A percentile compares a stretch with the other conserved stretches of the same genome.
These are phyloP conservation scores for maize (Zea mays) DNA, from an alignment of 176 grass and related monocot species.

Conservation along the genomic window DNA sequence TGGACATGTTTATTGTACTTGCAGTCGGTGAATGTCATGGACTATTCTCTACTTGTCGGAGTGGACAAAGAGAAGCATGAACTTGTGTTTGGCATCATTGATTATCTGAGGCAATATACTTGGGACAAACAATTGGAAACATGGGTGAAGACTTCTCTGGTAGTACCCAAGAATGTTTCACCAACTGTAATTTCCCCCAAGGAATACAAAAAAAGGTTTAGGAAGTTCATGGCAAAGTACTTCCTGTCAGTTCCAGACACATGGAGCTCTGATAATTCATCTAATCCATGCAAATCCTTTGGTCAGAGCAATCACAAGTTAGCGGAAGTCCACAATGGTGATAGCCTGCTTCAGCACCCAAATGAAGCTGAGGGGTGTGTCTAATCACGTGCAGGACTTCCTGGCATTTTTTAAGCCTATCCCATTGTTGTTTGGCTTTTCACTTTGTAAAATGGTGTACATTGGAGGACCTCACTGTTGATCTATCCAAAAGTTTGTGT, in stretches of 20 bases:
- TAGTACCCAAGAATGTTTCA: slow-evolving; percentile 75
- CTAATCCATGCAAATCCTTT: slow-evolving; percentile 51
- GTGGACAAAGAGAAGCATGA: slow-evolving; percentile 25
- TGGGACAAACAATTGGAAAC: slow-evolving; percentile 98
- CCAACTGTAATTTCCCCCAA: slow-evolving; percentile 82
- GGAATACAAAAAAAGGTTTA: slow-evolving; percentile 20
- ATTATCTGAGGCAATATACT: slow-evolving; percentile 88
- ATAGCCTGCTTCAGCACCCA: slow-evolving; percentile 42
- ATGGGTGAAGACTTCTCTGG: slow-evolving; percentile 83
- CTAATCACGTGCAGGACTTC: slow-evolving; percentile 27
- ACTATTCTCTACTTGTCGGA: slow-evolving; percentile 87
- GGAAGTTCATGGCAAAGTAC: slow-evolving; percentile 81
- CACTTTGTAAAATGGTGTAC: slow-evolving; percentile 56
- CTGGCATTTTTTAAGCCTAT: slow-evolving; percentile 32
- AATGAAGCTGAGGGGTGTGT: slow-evolving; percentile 36
- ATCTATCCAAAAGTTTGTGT: slow-evolving; percentile 60
- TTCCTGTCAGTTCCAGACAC: slow-evolving; percentile 76
- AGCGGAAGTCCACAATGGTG: slow-evolving; percentile 39
- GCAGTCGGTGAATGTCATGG: slow-evolving; percentile 88
- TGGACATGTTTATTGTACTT: slow-evolving; percentile 43
- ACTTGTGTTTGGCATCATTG: slow-evolving; percentile 95
- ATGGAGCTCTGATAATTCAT: slow-evolving; percentile 66
- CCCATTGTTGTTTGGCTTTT: slow-evolving; percentile 36
- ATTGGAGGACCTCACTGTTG: slow-evolving; percentile 53
- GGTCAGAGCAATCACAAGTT: slow-evolving; percentile 52